A percentile compares a stretch with the other conserved stretches of the same genome.
phyloP scores from a whole-genome alignment of 352 stramenopile genomes.

The Phytophthora hybrid region DNA sequence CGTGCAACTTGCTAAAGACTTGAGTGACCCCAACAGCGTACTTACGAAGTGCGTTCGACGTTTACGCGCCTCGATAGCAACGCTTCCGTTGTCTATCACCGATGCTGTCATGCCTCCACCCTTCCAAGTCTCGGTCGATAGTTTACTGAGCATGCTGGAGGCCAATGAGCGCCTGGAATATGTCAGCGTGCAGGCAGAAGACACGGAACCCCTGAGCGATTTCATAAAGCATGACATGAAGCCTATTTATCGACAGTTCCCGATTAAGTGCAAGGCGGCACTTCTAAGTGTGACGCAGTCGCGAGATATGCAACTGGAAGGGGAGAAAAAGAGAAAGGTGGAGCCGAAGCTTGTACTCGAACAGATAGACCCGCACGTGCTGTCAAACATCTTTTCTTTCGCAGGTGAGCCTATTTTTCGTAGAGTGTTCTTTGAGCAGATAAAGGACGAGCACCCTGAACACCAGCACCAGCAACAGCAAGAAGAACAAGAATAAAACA shows the following conservation, averaged over 20 bases:
- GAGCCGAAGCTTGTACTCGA: neutral
- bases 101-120: neutral
- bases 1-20: neutral
- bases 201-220: neutral
- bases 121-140: neutral
- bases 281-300: neutral
- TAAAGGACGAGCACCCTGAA: too few relatives aligned
- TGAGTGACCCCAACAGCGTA: neutral
- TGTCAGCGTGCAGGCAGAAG: neutral
- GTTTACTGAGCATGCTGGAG: neutral
- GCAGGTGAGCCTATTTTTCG: neutral
- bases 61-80: neutral
- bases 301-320: neutral
- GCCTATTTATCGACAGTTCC: neutral
- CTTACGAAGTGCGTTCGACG: neutral
- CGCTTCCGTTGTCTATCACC: neutral
- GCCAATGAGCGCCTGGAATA: neutral
- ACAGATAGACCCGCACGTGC: neutral
- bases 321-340: neutral
- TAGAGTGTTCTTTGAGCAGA: neutral
- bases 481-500: too few relatives aligned
- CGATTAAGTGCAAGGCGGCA: neutral
- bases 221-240: neutral
- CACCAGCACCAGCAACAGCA: too few relatives aligned
- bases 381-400: neutral